These are phyloP conservation scores for Lentinula raphanica DNA, from an alignment of 768 basidiomycete species.

Conservation along the genomic window DNA sequence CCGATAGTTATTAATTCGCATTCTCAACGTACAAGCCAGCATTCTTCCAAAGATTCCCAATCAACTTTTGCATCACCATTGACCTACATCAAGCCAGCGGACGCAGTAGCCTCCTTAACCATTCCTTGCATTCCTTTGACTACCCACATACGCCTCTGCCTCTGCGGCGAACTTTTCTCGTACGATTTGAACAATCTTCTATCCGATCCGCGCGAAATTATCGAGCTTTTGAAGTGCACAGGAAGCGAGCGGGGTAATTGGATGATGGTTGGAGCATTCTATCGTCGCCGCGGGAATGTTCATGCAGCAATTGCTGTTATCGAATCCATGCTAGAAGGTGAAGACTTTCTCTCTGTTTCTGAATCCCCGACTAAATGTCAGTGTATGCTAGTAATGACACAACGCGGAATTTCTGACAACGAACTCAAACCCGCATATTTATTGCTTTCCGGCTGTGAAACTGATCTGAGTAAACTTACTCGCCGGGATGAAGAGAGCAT, in stretches of 20 bases:
- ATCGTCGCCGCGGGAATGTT: conserved; percentile 45
- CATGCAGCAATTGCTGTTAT: conserved; percentile 39
- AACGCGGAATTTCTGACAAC: conserved; percentile 27
- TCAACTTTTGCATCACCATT: neutral
- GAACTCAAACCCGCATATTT: conserved; percentile 47
- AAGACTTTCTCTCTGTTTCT: neutral
- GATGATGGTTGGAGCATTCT: conserved; percentile 51
- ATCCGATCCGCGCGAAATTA: conserved; percentile 39
- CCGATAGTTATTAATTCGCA: neutral
- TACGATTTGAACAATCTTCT: conserved; percentile 40
- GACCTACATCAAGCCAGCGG: conserved; percentile 5
- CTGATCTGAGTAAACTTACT: conserved; percentile 34
- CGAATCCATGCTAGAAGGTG: conserved; percentile 44
- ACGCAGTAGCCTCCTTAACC: conserved; percentile 1
- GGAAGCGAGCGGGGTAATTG: conserved; percentile 46
- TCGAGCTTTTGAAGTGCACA: conserved; percentile 39
- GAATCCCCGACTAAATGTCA: neutral
- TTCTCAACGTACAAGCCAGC: neutral
- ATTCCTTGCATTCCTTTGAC: conserved; percentile 18
- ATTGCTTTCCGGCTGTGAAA: conserved; percentile 50
- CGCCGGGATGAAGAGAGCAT: conserved; percentile 19
- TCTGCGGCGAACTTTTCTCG: conserved; percentile 35
- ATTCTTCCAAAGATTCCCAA: neutral
- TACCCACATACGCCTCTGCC: conserved; percentile 25
- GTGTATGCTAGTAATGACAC: conserved; percentile 32